phyloP scores from a whole-genome alignment of 495 filamentous ascomycete species.

The Aspergillus leporis region DNA sequence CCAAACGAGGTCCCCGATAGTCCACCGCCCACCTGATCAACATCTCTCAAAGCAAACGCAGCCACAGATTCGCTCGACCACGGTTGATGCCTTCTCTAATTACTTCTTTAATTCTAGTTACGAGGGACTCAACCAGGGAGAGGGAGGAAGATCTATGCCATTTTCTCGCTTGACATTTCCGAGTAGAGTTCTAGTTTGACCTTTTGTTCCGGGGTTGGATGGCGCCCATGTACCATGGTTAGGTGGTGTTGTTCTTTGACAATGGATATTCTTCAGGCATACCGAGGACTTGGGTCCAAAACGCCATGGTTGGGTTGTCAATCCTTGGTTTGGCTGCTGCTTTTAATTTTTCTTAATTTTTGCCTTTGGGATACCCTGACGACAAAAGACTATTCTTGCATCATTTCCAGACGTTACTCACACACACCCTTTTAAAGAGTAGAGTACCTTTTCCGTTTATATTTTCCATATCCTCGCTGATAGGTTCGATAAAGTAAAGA shows the following conservation, averaged over 20 bases:
- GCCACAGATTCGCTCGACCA: not conserved
- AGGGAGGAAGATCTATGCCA: not conserved
- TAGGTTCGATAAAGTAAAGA: not conserved
- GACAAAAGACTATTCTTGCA: no score
- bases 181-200: not conserved
- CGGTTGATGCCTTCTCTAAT: not conserved
- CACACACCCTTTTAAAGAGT: no score
- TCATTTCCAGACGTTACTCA: no score
- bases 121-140: not conserved
- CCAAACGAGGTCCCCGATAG: not conserved
- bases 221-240: not conserved
- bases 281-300: not conserved
- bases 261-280: not conserved
- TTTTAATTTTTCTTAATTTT: no score
- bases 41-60: not conserved
- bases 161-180: slow-evolving; percentile 1
- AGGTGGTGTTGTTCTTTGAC: not conserved
- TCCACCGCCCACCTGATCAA: not conserved
- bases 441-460: no score
- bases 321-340: no score
- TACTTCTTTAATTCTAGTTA: not conserved
- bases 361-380: no score
- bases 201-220: not conserved
- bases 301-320: no score
- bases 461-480: not conserved